Evolutionary conservation across 208 protist genomes (phyloP).

Genomic region (Porcisia deanei): DNA sequence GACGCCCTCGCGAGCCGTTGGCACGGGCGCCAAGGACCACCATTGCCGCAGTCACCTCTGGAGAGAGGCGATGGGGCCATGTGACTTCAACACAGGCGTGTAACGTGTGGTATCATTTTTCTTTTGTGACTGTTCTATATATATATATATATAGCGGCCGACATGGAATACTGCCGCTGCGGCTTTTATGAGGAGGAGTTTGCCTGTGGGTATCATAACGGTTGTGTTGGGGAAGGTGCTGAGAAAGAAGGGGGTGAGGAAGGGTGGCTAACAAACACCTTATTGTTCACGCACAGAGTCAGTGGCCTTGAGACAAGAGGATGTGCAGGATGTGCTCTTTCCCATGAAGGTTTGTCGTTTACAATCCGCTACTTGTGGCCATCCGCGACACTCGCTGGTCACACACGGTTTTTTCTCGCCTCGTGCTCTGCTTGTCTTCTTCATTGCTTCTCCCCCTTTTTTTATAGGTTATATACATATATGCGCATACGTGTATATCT

Average conservation of each 20-base stretch:
- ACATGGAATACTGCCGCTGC: not conserved
- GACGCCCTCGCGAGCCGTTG: not conserved
- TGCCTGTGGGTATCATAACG: not conserved
- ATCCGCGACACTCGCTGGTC: not conserved
- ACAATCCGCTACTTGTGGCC: not conserved
- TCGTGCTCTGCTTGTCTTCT: conserved; percentile 27
- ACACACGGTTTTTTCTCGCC: not conserved
- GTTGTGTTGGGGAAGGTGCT: not conserved
- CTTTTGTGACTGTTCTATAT: not conserved
- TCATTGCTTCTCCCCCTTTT: conserved; percentile 15
- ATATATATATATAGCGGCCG: not conserved
- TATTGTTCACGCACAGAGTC: not conserved
- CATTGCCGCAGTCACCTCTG: not conserved
- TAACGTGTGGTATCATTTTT: not conserved
- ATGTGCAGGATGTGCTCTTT: too few relatives aligned
- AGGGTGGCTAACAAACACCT: not conserved
- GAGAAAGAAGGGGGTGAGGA: not conserved
- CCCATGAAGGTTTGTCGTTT: not conserved
- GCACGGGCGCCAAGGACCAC: not conserved
- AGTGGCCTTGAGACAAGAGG: not conserved
- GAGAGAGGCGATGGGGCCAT: not conserved
- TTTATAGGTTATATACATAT: not conserved
- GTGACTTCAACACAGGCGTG: not conserved
- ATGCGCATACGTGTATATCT: too few relatives aligned
- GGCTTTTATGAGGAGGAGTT: not conserved